phyloP scores from a whole-genome alignment of 2,329 filamentous ascomycete species.

The Ceratocystiopsis brevicomis region DNA sequence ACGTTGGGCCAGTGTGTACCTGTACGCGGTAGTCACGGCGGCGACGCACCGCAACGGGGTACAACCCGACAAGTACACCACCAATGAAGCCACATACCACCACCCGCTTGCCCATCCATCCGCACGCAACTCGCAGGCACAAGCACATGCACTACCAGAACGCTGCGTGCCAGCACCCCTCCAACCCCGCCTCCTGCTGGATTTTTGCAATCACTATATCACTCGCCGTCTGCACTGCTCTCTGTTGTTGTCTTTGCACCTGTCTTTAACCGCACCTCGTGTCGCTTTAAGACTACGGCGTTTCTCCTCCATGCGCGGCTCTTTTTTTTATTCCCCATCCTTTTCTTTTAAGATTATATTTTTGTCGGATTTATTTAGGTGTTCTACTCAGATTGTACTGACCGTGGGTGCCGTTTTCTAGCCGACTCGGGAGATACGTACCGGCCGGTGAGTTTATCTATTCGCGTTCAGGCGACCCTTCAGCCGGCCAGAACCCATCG shows the following conservation, averaged over 20 bases:
- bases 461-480: background rate
- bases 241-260: too few species aligned
- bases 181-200: background rate
- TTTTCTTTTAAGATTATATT: background rate
- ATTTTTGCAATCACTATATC: too few species aligned
- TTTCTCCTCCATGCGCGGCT: background rate
- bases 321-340: background rate
- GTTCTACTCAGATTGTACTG: background rate
- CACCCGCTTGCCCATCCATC: too few species aligned
- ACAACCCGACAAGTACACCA: background rate
- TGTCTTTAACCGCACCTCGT: too few species aligned
- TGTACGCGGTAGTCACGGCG: background rate
- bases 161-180: background rate
- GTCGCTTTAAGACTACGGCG: too few species aligned
- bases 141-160: constrained; percentile 4
- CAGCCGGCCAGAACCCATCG: too few species aligned
- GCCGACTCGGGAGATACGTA: constrained; percentile 43
- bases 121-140: constrained; percentile 1
- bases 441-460: constrained; percentile 33
- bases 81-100: background rate
- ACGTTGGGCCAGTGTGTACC: too few species aligned
- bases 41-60: background rate
- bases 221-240: too few species aligned
- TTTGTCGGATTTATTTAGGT: too few species aligned
- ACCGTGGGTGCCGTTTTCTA: constrained; percentile 13